These are phyloP conservation scores for Colletotrichum musicola DNA, from an alignment of 2,329 filamentous ascomycete genomes.

Conservation along the genomic window DNA sequence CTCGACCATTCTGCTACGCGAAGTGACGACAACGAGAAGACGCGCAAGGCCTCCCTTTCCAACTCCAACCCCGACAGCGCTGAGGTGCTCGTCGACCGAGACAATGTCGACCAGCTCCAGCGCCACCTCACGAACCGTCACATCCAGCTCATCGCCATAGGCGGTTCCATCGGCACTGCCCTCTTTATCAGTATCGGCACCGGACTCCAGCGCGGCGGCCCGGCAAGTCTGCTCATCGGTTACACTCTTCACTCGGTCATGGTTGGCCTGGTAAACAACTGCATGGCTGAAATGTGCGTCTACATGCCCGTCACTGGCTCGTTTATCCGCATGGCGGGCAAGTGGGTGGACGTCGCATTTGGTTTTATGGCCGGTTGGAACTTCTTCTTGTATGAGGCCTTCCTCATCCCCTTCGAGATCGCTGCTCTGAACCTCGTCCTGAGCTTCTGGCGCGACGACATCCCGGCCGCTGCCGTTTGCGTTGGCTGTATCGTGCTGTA, in stretches of 20 bases:
- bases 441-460: constrained; percentile 35
- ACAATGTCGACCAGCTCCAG: constrained; percentile 36
- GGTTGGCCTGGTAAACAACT: constrained; percentile 74
- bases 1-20: neutral
- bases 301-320: constrained; percentile 73
- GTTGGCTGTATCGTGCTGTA: constrained; percentile 36
- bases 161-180: constrained; percentile 69
- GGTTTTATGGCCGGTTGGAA: constrained; percentile 67
- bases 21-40: constrained; percentile 28
- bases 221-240: constrained; percentile 67
- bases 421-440: constrained; percentile 53
- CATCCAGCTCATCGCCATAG: constrained; percentile 70
- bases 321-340: constrained; percentile 73
- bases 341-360: constrained; percentile 75
- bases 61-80: constrained; percentile 5
- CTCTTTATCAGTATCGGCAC: constrained; percentile 73
- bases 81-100: constrained; percentile 8
- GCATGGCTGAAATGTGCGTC: constrained; percentile 73
- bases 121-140: constrained; percentile 66
- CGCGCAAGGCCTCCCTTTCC: neutral
- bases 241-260: constrained; percentile 68
- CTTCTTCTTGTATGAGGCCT: constrained; percentile 59
- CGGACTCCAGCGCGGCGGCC: constrained; percentile 60
- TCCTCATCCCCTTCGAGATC: constrained; percentile 59
- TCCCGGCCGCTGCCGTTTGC: constrained; percentile 33